phyloP scores from a whole-genome alignment of 306 rosid genomes.

The Vigna radiata region DNA sequence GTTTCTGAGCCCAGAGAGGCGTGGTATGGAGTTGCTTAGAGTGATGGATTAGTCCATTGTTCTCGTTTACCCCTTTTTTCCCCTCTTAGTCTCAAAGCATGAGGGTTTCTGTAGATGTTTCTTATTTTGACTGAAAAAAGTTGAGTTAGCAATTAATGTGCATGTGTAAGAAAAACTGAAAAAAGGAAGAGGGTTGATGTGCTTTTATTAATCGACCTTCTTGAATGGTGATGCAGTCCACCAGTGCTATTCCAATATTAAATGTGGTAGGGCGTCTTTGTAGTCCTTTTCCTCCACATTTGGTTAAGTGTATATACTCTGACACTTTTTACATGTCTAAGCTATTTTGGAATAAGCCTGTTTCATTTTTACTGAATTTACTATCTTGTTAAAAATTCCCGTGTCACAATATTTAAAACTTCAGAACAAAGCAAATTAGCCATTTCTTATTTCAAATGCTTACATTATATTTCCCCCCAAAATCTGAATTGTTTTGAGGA shows the following conservation, averaged over 20 bases:
- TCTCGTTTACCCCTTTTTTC: conserved; percentile 5
- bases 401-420: conserved; percentile 10
- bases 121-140: neutral
- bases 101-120: conserved; percentile 26
- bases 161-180: neutral
- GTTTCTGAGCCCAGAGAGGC: neutral
- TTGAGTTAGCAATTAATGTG: conserved; percentile 4
- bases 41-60: neutral
- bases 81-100: neutral
- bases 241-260: conserved; percentile 23
- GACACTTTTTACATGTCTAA: neutral
- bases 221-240: conserved; percentile 38
- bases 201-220: conserved; percentile 30
- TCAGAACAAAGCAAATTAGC: neutral
- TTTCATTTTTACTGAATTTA: neutral
- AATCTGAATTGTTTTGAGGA: conserved; percentile 12
- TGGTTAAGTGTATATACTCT: conserved; percentile 10
- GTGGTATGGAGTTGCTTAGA: conserved; percentile 19
- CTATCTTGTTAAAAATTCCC: neutral
- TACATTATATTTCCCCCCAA: neutral
- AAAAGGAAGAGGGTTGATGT: neutral
- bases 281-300: conserved; percentile 28
- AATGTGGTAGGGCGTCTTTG: conserved; percentile 9
- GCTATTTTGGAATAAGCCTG: neutral
- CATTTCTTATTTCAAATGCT: neutral